Evolutionary conservation across 495 filamentous ascomycete species (phyloP).

Genomic region (Neurospora terricola): DNA sequence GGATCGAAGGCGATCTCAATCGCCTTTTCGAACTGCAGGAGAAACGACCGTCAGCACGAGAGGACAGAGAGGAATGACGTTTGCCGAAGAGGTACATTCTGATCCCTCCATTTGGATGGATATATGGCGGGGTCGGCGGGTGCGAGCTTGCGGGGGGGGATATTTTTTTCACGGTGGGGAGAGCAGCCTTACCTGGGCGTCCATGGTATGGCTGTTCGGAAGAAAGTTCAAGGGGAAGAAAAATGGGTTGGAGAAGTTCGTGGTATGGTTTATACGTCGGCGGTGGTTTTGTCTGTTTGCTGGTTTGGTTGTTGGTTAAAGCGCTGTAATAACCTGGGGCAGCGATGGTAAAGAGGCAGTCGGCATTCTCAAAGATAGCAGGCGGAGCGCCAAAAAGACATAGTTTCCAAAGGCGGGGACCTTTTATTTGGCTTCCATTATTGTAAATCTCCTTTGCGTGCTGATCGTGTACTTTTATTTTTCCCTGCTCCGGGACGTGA

Average conservation of each 20-base stretch:
- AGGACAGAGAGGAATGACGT: background rate
- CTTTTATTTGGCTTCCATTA: slow-evolving; percentile 12
- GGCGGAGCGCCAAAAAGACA: slow-evolving; percentile 20
- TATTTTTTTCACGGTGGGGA: background rate
- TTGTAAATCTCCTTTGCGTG: background rate
- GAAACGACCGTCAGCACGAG: slow-evolving; percentile 7
- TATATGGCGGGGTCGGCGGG: slow-evolving; percentile 9
- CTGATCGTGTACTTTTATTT: slow-evolving; percentile 9
- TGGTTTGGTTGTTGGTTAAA: slow-evolving; percentile 4
- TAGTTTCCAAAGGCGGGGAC: slow-evolving; percentile 10
- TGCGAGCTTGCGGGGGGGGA: slow-evolving; percentile 2
- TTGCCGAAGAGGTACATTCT: background rate
- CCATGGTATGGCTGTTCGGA: slow-evolving; percentile 13
- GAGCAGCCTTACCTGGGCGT: slow-evolving; percentile 19
- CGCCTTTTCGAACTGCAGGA: slow-evolving; percentile 70
- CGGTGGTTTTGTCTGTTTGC: background rate
- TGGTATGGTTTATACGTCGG: slow-evolving; percentile 5
- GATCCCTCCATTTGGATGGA: background rate
- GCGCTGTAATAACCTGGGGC: slow-evolving; percentile 22
- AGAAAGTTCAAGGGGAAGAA: background rate
- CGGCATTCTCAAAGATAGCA: slow-evolving; percentile 22
- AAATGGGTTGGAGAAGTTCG: background rate
- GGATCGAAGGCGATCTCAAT: slow-evolving; percentile 85
- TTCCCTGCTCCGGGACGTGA: background rate
- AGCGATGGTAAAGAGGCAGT: slow-evolving; percentile 14